Conservation (phyloP, 1,139 yeast species). For the Suhomyces atakaporum region DNA sequence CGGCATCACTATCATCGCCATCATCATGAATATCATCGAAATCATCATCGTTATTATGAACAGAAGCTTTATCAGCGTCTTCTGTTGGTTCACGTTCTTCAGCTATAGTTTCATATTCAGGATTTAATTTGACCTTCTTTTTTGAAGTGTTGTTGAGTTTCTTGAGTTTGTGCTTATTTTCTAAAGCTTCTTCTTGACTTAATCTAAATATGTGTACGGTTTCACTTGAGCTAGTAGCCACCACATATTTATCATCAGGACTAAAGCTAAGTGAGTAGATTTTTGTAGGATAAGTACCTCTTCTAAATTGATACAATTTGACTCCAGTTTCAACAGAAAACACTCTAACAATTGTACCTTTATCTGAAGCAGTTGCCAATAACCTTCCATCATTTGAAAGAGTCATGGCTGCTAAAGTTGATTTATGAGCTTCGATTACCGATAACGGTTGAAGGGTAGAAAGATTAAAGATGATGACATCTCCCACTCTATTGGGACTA, state of each 20-base stretch:
- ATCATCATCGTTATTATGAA: constrained; percentile 26
- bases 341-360: constrained; percentile 90
- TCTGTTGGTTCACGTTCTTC: constrained; percentile 28
- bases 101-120: constrained; percentile 27
- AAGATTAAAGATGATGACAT: constrained; percentile 83
- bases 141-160: constrained; percentile 17
- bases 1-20: constrained; percentile 39
- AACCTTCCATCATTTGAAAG: constrained; percentile 79
- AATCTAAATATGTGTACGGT: constrained; percentile 89
- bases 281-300: constrained; percentile 92
- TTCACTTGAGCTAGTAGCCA: constrained; percentile 88
- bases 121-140: constrained; percentile 22
- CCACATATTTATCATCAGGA: constrained; percentile 67
- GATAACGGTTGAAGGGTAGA: constrained; percentile 77
- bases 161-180: constrained; percentile 39
- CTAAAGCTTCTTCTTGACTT: constrained; percentile 59
- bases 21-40: constrained; percentile 16
- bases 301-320: constrained; percentile 83
- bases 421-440: constrained; percentile 92
- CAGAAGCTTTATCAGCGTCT: constrained; percentile 31
- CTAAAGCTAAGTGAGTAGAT: constrained; percentile 86
- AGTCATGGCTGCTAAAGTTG: constrained; percentile 76
- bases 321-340: constrained; percentile 83
- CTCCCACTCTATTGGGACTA: constrained; percentile 67
- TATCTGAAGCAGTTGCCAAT: constrained; percentile 91